Base-by-base conservation (phyloP, 2,329 filamentous ascomycete species). In the Ascochyta rabiei region DNA sequence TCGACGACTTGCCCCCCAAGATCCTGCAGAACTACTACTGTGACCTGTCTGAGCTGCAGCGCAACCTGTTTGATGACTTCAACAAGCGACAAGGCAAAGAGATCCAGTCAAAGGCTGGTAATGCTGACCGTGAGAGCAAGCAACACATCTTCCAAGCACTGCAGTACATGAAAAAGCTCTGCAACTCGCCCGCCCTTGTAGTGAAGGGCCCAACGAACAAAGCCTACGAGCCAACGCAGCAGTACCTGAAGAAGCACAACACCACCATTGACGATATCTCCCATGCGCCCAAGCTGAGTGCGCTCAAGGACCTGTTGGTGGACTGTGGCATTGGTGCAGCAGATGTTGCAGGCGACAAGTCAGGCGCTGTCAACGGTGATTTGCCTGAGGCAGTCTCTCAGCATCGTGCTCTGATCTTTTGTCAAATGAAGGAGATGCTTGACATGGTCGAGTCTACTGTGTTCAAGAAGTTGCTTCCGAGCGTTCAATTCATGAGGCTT, bases 401-500 rank as follows among this genome's bases (percentile, higher is more conserved):
- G 26, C 95, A 99, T 73, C 90, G 95, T 39, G 96, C 95, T 0
- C 85, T 99, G 24, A 89, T 99, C 63, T 99, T 99, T 82, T 99
- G 95, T 69, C 95, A 99, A 75, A 97, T 99, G 91, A 99, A 99
- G 78, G 95, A 99, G 75, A 99, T 99, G 96, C 83, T 99, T 21
- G 95, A 99, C 75, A 98, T 99, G 86, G 96, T 99, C 2, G 93
- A 98, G 72, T 91, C 89, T 67, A 93, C 93, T 53, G 95, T 99
- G 1, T 79, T 99, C 34, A 91, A 91, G 74, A 89, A 89, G 69
- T 83, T 98, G 77, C 83, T 99, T n/a, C 95, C 95, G 1, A 90
- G 89, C 0, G 93, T 97, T 6, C 95, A 96, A 33, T 97, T 89
- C 72, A 85, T 98, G 53, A 90, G 96, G n/a, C 85, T 99, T 30